Evolutionary conservation across 305 asterid genomes (phyloP).

Genomic region (Plantago coronopus): DNA sequence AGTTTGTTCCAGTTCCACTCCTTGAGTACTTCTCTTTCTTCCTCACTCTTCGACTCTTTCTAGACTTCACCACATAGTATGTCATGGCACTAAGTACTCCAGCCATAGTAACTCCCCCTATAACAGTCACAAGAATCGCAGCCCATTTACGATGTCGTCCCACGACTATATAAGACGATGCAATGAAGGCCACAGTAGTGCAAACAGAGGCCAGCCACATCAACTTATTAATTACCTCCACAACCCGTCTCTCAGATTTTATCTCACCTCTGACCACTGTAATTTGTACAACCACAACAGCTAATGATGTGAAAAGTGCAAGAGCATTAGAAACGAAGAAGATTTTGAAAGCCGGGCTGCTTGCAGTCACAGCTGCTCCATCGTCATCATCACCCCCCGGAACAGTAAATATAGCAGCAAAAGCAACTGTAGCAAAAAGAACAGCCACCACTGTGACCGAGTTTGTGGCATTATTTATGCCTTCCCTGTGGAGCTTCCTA

Average conservation of each 20-base stretch:
- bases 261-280: conserved; percentile 70
- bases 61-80: conserved; percentile 59
- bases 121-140: conserved; percentile 57
- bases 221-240: conserved; percentile 60
- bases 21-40: conserved; percentile 48
- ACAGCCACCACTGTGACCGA: conserved; percentile 79
- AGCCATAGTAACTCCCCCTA: conserved; percentile 56
- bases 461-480: conserved; percentile 64
- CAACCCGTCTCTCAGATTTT: conserved; percentile 64
- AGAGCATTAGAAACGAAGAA: conserved; percentile 59
- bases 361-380: conserved; percentile 46
- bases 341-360: conserved; percentile 41
- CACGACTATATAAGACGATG: conserved; percentile 60
- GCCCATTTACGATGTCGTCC: conserved; percentile 55
- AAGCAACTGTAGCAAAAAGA: conserved; percentile 72
- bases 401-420: conserved; percentile 67
- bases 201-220: conserved; percentile 81
- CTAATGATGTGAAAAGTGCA: conserved; percentile 70
- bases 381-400: conserved; percentile 59
- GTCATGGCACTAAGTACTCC: conserved; percentile 67
- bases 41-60: conserved; percentile 41
- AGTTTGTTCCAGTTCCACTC: conserved; percentile 28
- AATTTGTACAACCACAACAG: conserved; percentile 72
- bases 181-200: conserved; percentile 62
- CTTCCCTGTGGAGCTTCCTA: conserved; percentile 59